A percentile compares a stretch with the other conserved stretches of the same genome.
Evolutionary conservation across 164 flowering plant genomes (phyloP).

Genomic region (Aristolochia contorta): DNA sequence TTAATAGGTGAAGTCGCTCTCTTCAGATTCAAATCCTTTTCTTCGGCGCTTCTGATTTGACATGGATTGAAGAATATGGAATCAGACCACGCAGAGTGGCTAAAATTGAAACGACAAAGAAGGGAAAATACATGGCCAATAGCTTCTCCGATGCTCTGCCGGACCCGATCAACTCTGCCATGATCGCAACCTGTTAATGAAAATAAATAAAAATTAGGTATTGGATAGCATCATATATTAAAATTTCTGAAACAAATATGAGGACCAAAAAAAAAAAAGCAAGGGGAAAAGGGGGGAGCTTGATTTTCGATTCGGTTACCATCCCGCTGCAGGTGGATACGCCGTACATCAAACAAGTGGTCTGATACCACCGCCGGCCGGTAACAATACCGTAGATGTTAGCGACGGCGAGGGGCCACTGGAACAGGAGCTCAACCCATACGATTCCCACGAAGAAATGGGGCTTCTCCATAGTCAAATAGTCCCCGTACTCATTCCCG

Average conservation of each 20-base stretch:
- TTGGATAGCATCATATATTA: background rate
- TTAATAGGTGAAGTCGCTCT: no score
- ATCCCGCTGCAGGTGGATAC: slow-evolving; percentile 37
- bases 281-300: background rate
- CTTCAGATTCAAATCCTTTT: slow-evolving; percentile 32
- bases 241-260: background rate
- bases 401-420: slow-evolving; percentile 58
- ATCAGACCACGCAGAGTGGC: slow-evolving; percentile 56
- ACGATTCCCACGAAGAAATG: slow-evolving; percentile 49
- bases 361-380: slow-evolving; percentile 37
- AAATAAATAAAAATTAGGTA: background rate
- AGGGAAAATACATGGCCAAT: slow-evolving; percentile 43
- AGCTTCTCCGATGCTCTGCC: slow-evolving; percentile 49
- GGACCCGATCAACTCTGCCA: slow-evolving; percentile 44
- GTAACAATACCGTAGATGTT: slow-evolving; percentile 38
- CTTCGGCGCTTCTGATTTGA: slow-evolving; percentile 24
- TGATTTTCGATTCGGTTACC: slow-evolving; percentile 27
- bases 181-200: slow-evolving; percentile 33
- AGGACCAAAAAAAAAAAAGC: no score
- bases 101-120: slow-evolving; percentile 39
- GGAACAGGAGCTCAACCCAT: slow-evolving; percentile 55
- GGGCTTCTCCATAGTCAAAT: slow-evolving; percentile 52
- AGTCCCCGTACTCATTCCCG: slow-evolving; percentile 35
- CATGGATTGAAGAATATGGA: slow-evolving; percentile 10
- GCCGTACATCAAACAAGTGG: slow-evolving; percentile 68